Evolutionary conservation across 2,329 filamentous ascomycete genomes (phyloP).

Genomic region (Chrysoporthe deuterocubensis): DNA sequence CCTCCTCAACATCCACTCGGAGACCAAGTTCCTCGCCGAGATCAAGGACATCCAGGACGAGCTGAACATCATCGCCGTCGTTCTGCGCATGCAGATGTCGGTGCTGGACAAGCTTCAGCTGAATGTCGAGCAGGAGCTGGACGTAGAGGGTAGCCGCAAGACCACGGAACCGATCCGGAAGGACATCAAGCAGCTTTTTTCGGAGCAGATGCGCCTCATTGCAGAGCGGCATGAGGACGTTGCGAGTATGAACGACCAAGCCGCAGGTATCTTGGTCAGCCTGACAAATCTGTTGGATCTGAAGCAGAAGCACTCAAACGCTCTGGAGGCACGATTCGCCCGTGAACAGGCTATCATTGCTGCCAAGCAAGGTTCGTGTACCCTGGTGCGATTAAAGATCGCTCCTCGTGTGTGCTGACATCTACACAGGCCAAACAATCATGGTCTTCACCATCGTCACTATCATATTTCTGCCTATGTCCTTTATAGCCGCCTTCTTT

Average conservation of each 20-base stretch:
- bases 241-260: slow-evolving; percentile 65
- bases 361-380: slow-evolving; percentile 45
- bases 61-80: slow-evolving; percentile 63
- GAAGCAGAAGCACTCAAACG: slow-evolving; percentile 72
- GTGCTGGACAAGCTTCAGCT: slow-evolving; percentile 52
- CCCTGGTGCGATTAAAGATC: background rate
- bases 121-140: slow-evolving; percentile 44
- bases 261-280: slow-evolving; percentile 60
- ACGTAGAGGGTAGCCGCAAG: slow-evolving; percentile 30
- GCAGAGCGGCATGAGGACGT: slow-evolving; percentile 62
- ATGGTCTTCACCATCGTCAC: slow-evolving; percentile 52
- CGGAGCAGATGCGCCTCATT: slow-evolving; percentile 60
- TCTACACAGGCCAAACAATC: slow-evolving; percentile 42
- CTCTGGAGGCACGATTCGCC: slow-evolving; percentile 65
- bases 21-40: slow-evolving; percentile 65
- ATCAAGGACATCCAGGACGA: slow-evolving; percentile 72
- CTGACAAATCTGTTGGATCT: slow-evolving; percentile 67
- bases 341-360: slow-evolving; percentile 65
- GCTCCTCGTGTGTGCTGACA: too few species aligned
- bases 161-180: slow-evolving; percentile 26
- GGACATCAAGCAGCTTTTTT: slow-evolving; percentile 54
- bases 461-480: slow-evolving; percentile 49
- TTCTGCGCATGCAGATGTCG: slow-evolving; percentile 53
- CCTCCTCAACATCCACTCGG: slow-evolving; percentile 61
- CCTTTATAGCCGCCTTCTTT: slow-evolving; percentile 49